These are phyloP conservation scores for Cicer bijugum DNA, from an alignment of 306 rosid genomes.

Conservation along the genomic window DNA sequence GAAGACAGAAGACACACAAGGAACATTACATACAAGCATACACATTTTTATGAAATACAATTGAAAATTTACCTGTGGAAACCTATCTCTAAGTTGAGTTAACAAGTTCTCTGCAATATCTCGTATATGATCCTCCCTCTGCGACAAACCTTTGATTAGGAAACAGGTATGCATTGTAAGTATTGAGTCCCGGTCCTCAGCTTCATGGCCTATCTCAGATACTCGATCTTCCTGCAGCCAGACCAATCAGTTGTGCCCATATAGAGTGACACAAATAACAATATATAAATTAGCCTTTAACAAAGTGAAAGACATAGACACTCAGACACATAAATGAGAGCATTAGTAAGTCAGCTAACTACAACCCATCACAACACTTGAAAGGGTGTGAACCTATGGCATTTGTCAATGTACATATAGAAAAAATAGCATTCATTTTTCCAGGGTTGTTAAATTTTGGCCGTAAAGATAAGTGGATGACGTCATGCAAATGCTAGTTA, in stretches of 20 bases:
- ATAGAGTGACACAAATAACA: constrained; percentile 37
- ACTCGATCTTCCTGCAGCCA: constrained; percentile 85
- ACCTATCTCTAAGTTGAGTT: constrained; percentile 85
- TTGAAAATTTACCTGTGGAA: constrained; percentile 75
- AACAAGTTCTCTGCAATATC: constrained; percentile 83
- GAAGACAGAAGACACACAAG: background rate
- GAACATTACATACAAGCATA: constrained; percentile 23
- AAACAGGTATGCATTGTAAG: constrained; percentile 84
- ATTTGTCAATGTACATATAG: constrained; percentile 28
- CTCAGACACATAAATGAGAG: constrained; percentile 21
- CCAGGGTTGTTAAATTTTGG: background rate
- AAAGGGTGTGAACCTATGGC: background rate
- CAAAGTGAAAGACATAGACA: constrained; percentile 3
- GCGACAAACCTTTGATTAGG: constrained; percentile 81
- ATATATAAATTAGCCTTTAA: constrained; percentile 9
- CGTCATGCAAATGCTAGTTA: constrained; percentile 32
- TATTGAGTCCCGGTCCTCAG: constrained; percentile 78
- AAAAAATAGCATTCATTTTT: background rate
- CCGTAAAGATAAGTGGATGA: constrained; percentile 10
- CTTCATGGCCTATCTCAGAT: constrained; percentile 86
- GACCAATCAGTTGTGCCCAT: constrained; percentile 45
- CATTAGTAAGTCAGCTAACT: constrained; percentile 1
- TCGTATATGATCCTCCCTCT: constrained; percentile 88
- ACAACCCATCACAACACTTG: constrained; percentile 2
- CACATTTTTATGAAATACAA: constrained; percentile 13